A percentile compares a stretch with the other conserved stretches of the same genome.
These are phyloP conservation scores for Penicillium sp. DNA, from an alignment of 2,329 filamentous ascomycete genomes.

Conservation along the genomic window DNA sequence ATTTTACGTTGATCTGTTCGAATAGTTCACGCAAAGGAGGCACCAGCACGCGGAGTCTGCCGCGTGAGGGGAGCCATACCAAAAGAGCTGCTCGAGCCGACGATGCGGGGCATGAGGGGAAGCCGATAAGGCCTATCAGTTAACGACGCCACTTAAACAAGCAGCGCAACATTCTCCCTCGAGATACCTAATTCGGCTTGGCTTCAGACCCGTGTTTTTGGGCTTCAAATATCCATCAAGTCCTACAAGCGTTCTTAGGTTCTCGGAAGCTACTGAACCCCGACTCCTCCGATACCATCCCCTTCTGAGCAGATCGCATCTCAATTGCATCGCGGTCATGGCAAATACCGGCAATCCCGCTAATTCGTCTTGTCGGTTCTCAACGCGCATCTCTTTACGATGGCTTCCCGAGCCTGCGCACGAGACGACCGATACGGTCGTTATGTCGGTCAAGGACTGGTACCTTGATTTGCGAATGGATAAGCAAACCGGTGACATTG, in stretches of 20 bases:
- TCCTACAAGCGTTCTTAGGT: background rate
- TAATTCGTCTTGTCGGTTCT: conserved; percentile 34
- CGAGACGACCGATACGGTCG: conserved; percentile 53
- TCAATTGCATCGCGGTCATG: conserved; percentile 15
- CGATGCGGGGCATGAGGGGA: conserved; percentile 31
- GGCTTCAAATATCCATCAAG: background rate
- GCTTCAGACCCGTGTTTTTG: background rate
- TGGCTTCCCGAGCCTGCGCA: conserved; percentile 50
- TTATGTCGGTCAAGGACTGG: conserved; percentile 51
- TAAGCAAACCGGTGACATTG: conserved; percentile 42
- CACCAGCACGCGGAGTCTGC: background rate
- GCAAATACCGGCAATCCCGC: conserved; percentile 11
- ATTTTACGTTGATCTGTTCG: background rate
- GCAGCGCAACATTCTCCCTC: conserved; percentile 20
- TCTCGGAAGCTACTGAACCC: background rate
- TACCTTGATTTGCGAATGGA: conserved; percentile 53
- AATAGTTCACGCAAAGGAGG: background rate
- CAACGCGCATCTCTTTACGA: conserved; percentile 51
- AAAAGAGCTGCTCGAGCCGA: conserved; percentile 16
- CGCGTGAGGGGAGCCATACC: conserved; percentile 1
- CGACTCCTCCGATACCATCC: background rate
- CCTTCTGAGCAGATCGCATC: background rate
- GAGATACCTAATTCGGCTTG: conserved; percentile 19
- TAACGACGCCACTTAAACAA: too few species aligned
- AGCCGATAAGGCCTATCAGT: conserved; percentile 17